phyloP scores from a whole-genome alignment of 2,329 filamentous ascomycete genomes.

The Pochonia chlamydosporia region DNA sequence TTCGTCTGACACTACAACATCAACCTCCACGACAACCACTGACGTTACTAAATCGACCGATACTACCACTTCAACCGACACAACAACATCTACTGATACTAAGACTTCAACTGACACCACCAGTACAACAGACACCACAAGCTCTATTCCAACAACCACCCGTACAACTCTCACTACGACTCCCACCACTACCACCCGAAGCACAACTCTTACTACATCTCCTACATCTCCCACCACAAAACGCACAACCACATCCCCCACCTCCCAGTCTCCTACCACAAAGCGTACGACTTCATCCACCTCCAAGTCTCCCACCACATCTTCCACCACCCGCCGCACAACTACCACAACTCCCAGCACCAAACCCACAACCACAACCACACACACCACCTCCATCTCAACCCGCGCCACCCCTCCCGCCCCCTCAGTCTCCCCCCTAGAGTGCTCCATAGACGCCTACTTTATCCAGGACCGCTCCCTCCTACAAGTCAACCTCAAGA shows the following conservation, averaged over 20 bases:
- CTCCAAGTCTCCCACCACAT: neutral
- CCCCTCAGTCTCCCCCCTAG: neutral
- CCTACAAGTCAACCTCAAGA: conserved; percentile 1
- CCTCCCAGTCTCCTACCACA: neutral
- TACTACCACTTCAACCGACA: neutral
- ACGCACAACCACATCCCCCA: neutral
- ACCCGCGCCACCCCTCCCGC: too few species aligned
- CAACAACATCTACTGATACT: neutral
- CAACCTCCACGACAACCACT: neutral
- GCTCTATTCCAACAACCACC: neutral
- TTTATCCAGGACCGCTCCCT: conserved; percentile 1
- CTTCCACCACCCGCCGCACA: neutral
- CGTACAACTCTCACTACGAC: neutral
- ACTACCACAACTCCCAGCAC: too few species aligned
- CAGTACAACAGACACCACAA: neutral
- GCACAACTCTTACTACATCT: neutral
- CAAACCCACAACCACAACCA: too few species aligned
- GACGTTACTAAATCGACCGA: neutral
- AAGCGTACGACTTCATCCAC: neutral
- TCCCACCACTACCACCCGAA: neutral
- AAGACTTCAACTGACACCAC: too few species aligned
- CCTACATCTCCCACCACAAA: neutral
- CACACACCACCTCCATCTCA: too few species aligned
- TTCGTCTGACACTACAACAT: neutral
- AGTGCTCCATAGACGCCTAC: conserved; percentile 5